phyloP scores from a whole-genome alignment of 768 basidiomycete species.

The Phlegmacium glaucopus region DNA sequence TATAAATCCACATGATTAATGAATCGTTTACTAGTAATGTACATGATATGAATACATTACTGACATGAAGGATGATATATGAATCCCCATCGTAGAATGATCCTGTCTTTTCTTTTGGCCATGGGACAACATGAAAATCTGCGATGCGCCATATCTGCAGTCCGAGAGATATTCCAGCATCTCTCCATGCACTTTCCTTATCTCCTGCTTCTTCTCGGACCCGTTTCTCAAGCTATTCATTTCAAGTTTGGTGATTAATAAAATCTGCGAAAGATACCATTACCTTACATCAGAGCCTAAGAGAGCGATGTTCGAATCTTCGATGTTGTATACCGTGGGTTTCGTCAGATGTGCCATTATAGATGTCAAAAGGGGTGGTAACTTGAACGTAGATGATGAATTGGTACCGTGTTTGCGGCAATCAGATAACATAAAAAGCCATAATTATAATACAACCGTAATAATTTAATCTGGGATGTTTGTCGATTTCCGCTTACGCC shows the following conservation, averaged over 20 bases:
- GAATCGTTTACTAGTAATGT: neutral
- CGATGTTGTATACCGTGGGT: slow-evolving; percentile 50
- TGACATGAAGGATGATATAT: slow-evolving; percentile 60
- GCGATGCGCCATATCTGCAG: slow-evolving; percentile 60
- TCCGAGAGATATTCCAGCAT: slow-evolving; percentile 39
- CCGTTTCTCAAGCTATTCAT: slow-evolving; percentile 49
- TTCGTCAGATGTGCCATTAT: slow-evolving; percentile 44
- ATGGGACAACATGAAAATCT: slow-evolving; percentile 49
- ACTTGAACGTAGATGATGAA: no score
- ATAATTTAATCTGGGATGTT: neutral
- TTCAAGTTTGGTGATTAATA: neutral
- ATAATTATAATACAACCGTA: neutral
- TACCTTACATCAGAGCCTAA: slow-evolving; percentile 56
- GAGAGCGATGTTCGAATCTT: slow-evolving; percentile 60
- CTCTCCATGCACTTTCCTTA: slow-evolving; percentile 48
- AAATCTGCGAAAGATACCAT: neutral
- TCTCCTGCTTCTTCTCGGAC: slow-evolving; percentile 52
- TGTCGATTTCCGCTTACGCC: neutral
- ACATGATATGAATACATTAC: slow-evolving; percentile 13
- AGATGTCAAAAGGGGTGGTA: no score
- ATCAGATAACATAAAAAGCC: neutral
- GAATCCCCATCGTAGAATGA: slow-evolving; percentile 65
- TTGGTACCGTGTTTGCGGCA: neutral
- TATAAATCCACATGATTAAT: no score
- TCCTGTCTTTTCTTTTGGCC: slow-evolving; percentile 49